Percentiles rank a stretch among this genome's conserved stretches.
These are phyloP conservation scores for Pterocarpus macrocarpus DNA, from an alignment of 306 rosid species.

Conservation along the genomic window DNA sequence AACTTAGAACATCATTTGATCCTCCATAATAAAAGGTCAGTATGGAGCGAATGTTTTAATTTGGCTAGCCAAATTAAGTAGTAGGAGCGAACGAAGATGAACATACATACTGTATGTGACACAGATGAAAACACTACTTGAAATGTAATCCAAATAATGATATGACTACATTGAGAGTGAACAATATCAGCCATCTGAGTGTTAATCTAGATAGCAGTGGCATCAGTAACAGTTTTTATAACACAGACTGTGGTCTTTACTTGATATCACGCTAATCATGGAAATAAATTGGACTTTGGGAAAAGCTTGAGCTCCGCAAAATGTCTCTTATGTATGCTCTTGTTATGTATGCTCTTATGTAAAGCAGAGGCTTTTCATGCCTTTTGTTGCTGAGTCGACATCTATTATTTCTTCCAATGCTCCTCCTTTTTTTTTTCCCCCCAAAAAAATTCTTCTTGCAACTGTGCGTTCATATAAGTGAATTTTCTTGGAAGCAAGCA, in stretches of 20 bases:
- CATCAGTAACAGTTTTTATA: too few relatives aligned
- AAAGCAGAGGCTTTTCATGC: neutral
- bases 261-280: neutral
- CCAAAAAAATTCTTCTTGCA: neutral
- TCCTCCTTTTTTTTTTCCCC: neutral
- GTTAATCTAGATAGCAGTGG: neutral
- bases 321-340: neutral
- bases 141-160: conserved; percentile 5
- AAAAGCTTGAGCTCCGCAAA: conserved; percentile 10
- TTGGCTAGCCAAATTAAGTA: conserved; percentile 20
- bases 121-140: neutral
- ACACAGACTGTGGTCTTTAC: too few relatives aligned
- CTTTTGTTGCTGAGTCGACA: neutral
- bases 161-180: too few relatives aligned
- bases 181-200: conserved; percentile 1
- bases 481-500: conserved; percentile 23
- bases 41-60: neutral
- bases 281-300: conserved; percentile 5
- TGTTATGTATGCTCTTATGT: too few relatives aligned
- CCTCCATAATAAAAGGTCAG: too few relatives aligned
- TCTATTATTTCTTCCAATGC: neutral
- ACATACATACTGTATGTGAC: neutral
- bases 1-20: too few relatives aligned
- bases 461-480: neutral
- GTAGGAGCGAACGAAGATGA: neutral